A percentile compares a stretch with the other conserved stretches of the same genome.
Evolutionary conservation across 2,329 filamentous ascomycete genomes (phyloP).

Genomic region (Pseudogymnoascus sp.): DNA sequence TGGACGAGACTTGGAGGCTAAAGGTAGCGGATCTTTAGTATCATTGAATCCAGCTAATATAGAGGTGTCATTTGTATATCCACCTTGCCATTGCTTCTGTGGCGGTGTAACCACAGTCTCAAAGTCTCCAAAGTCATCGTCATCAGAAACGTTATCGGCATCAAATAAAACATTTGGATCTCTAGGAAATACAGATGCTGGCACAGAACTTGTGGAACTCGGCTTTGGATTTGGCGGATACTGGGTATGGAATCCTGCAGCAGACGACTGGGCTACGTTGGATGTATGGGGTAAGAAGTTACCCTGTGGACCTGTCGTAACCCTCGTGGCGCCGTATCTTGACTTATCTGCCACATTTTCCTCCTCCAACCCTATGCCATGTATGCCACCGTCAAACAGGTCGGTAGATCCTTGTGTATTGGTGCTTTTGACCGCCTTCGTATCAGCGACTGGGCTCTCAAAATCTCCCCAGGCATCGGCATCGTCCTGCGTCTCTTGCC

Average conservation of each 20-base stretch:
- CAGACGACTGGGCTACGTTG: not conserved
- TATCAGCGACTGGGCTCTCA: not conserved
- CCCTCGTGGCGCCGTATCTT: not conserved
- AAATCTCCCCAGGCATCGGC: constrained; percentile 8
- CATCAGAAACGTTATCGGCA: constrained; percentile 34
- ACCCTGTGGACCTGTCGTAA: not conserved
- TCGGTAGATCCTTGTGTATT: not conserved
- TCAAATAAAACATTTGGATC: constrained; percentile 26
- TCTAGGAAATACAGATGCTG: not conserved
- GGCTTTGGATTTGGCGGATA: constrained; percentile 1
- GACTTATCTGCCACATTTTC: not conserved
- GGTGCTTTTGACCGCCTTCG: not conserved
- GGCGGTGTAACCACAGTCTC: constrained; percentile 40
- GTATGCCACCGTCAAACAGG: not conserved
- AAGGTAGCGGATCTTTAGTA: not conserved
- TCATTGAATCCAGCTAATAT: not conserved
- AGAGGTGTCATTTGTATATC: not conserved
- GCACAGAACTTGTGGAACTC: not conserved
- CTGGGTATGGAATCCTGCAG: not conserved
- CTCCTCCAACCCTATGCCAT: not conserved
- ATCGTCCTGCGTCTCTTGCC: not conserved
- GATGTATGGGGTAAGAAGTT: not conserved
- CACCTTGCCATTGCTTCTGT: constrained; percentile 7
- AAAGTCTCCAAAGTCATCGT: constrained; percentile 60
- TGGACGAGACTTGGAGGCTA: not conserved